Evolutionary conservation across 345 rosid genomes (phyloP), one percentile per base, ranked within the genome.

Genomic region (Trapa bicornis): DNA sequence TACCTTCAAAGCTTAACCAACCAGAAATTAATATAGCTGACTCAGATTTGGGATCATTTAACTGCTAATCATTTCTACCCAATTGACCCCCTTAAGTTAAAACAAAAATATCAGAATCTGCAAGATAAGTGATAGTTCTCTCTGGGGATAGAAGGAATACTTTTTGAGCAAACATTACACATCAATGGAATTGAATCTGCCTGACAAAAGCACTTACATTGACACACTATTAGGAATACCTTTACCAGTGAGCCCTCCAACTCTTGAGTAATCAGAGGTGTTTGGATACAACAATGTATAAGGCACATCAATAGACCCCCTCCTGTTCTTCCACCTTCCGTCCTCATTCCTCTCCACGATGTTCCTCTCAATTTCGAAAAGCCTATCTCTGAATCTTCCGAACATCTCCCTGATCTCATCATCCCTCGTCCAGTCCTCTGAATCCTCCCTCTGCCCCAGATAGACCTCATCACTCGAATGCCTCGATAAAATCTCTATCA

Each of bases 241-340:
- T 52, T 54, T 73, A 17, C 71, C 76, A 10, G 77, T 70, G 22
- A 73, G 61, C n/a, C 77, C 76, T 33, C 69, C 76, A 56, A 65
- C 70, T 16, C 80, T 68, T 0, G 71, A n/a, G 63, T 58, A 33
- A 13, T 58, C 63, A 32, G 63, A 32, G 8, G 63, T 58, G 63
- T 58, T 66, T 41, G 67, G 72, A 61, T 43, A 43, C 5, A 72
- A 48, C 53, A 73, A 33, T 35, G 60, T 67, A 37, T 67, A 77
- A 2, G 69, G 69, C 16, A 71, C 48, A n/a, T 71, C 37, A 16
- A 71, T 65, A 7, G 65, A 64, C 43, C 69, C 74, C 4, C 57
- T 62, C 68, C 74, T 38, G 43, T 71, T 71, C 53, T 35, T 65
- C 74, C 74, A 71, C 56, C 66, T 42, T 14, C 38, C n/a, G 61